Evolutionary conservation across 1,139 yeast genomes (phyloP).

Genomic region (Pichia cactophila): DNA sequence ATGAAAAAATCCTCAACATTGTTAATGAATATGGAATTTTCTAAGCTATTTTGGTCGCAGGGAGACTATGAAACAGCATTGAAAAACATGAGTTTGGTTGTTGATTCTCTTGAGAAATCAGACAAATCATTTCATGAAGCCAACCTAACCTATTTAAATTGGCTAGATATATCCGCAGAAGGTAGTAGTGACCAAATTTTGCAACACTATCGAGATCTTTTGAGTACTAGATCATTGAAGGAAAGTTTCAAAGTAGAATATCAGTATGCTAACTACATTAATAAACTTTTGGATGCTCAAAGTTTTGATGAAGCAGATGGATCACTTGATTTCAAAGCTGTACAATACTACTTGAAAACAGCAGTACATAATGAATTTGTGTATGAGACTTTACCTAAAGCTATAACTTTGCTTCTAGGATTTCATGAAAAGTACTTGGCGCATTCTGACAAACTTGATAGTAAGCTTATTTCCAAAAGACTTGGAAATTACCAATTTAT

Average conservation of each 20-base stretch:
- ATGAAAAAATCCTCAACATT: conserved; percentile 21
- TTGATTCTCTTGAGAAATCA: conserved; percentile 16
- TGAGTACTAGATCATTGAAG: conserved; percentile 48
- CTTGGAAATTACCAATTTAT: conserved; percentile 8
- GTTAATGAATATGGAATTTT: conserved; percentile 69
- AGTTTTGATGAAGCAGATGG: conserved; percentile 38
- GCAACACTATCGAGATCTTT: conserved; percentile 57
- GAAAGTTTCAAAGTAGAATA: conserved; percentile 35
- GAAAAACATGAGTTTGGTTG: conserved; percentile 47
- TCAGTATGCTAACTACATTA: conserved; percentile 65
- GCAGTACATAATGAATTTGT: conserved; percentile 36
- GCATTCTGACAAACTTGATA: conserved; percentile 45
- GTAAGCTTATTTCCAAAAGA: conserved; percentile 15
- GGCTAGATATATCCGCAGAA: conserved; percentile 86
- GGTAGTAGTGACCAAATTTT: conserved; percentile 71
- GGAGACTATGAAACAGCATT: conserved; percentile 87
- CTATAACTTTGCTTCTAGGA: conserved; percentile 88
- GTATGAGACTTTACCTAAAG: conserved; percentile 82
- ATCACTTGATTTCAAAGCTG: conserved; percentile 56
- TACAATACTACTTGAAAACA: conserved; percentile 58
- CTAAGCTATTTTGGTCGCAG: conserved; percentile 82
- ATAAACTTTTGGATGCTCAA: conserved; percentile 62
- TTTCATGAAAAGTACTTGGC: conserved; percentile 45
- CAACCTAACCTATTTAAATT: conserved; percentile 72
- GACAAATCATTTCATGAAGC: conserved; percentile 37